These are phyloP conservation scores for Jacaranda mimosifolia DNA, from an alignment of 257 asterid species.

Conservation along the genomic window DNA sequence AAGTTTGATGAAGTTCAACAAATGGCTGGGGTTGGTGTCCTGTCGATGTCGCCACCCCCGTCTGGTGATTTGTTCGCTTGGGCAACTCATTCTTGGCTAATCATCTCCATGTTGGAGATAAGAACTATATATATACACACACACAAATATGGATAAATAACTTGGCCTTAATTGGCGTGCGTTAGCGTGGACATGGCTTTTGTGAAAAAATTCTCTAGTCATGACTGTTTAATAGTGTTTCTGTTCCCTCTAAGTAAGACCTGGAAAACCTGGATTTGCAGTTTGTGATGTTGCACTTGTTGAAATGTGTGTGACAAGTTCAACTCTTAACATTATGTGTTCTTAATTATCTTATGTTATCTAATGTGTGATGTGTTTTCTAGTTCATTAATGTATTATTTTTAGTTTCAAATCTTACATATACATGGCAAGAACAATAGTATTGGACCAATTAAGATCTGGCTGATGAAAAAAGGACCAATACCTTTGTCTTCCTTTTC, in stretches of 20 bases:
- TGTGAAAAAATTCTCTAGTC: not conserved
- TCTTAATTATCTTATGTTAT: not conserved
- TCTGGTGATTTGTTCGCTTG: conserved; percentile 25
- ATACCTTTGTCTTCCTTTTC: too few relatives aligned
- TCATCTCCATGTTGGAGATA: not conserved
- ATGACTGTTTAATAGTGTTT: not conserved
- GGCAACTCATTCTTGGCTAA: conserved; percentile 81
- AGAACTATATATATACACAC: not conserved
- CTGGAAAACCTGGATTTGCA: conserved; percentile 16
- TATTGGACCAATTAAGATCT: too few relatives aligned
- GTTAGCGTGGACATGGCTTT: not conserved
- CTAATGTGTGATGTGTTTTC: not conserved
- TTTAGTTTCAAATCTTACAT: too few relatives aligned
- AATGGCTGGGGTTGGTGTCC: conserved; percentile 30
- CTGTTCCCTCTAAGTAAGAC: not conserved
- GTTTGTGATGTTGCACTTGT: conserved; percentile 7
- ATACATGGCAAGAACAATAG: too few relatives aligned
- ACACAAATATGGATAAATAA: too few relatives aligned
- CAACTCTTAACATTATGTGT: not conserved
- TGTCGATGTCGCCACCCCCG: conserved; percentile 30
- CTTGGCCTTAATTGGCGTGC: too few relatives aligned
- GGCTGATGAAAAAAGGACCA: too few relatives aligned
- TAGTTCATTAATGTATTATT: too few relatives aligned
- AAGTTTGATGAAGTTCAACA: conserved; percentile 42
- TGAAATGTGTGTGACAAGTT: not conserved